Percentiles rank a stretch among this genome's conserved stretches.
Conservation (phyloP, 495 filamentous ascomycete species). For the Pseudomonodictys pantanalensis region DNA sequence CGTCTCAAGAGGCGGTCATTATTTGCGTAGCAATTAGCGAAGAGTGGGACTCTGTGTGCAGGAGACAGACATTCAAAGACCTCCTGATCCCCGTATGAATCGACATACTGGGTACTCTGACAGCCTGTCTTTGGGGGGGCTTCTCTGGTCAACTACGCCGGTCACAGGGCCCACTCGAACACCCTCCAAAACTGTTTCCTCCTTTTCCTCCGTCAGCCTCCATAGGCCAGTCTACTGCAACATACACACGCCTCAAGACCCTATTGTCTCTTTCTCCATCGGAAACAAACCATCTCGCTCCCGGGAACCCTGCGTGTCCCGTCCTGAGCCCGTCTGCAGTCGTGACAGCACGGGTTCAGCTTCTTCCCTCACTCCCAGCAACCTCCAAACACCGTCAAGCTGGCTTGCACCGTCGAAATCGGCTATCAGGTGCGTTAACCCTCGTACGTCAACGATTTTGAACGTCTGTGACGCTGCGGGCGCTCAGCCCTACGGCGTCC, state of each 20-base stretch:
- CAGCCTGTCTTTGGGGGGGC: conserved; percentile 27
- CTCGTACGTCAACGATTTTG: conserved; percentile 20
- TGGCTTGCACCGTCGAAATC: conserved; percentile 32
- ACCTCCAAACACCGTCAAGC: conserved; percentile 35
- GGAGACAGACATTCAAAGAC: conserved; percentile 31
- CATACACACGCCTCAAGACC: conserved; percentile 17
- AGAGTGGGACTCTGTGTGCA: conserved; percentile 8
- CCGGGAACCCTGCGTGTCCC: conserved; percentile 27
- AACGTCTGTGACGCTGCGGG: conserved; percentile 14
- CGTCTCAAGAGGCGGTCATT: conserved; percentile 23
- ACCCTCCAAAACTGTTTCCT: conserved; percentile 8
- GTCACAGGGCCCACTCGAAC: conserved; percentile 25
- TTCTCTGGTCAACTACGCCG: conserved; percentile 9
- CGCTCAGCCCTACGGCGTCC: conserved; percentile 21
- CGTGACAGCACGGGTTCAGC: conserved; percentile 15
- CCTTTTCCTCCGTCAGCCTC: conserved; percentile 8
- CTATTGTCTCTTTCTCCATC: conserved; percentile 13
- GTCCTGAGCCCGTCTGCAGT: conserved; percentile 6
- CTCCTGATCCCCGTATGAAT: conserved; percentile 32
- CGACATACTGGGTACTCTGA: conserved; percentile 24
- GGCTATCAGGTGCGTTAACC: conserved; percentile 35
- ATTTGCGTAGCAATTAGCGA: conserved; percentile 18
- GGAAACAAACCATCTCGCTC: conserved; percentile 10
- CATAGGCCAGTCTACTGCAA: conserved; percentile 15
- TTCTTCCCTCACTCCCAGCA: conserved; percentile 3